phyloP scores from a whole-genome alignment of 768 basidiomycete species.

The Mycena rebaudengoi region DNA sequence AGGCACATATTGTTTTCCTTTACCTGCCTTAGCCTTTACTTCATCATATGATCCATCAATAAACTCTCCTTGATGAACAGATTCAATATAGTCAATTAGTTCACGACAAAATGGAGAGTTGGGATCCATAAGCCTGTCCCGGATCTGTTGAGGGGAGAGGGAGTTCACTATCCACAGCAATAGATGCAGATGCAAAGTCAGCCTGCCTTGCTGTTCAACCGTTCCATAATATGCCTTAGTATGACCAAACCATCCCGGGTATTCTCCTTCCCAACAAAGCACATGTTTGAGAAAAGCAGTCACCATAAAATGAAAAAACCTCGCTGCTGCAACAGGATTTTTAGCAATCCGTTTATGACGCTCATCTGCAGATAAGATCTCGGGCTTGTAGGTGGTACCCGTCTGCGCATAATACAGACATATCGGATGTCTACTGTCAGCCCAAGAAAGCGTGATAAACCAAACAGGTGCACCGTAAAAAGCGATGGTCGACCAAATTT shows the following conservation, averaged over 20 bases:
- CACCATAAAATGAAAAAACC: conserved; percentile 31
- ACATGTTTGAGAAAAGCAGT: conserved; percentile 24
- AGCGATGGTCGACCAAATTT: conserved; percentile 41
- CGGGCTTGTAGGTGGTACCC: conserved; percentile 29
- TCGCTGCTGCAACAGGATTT: conserved; percentile 28
- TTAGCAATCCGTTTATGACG: neutral
- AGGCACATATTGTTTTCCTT: neutral
- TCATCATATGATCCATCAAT: too few relatives aligned
- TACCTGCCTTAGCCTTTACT: too few relatives aligned
- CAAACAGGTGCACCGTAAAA: conserved; percentile 37
- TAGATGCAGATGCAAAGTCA: conserved; percentile 37
- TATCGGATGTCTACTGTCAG: conserved; percentile 42
- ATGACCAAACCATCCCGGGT: conserved; percentile 23
- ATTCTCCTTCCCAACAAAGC: neutral
- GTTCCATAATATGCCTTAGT: conserved; percentile 39
- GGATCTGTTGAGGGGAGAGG: conserved; percentile 26
- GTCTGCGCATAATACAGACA: conserved; percentile 41
- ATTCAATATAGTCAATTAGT: conserved; percentile 8
- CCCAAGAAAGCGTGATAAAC: conserved; percentile 45
- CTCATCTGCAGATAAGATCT: neutral
- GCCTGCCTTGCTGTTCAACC: conserved; percentile 37
- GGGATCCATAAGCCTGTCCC: conserved; percentile 12
- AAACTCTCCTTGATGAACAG: conserved; percentile 2
- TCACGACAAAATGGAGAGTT: conserved; percentile 7
- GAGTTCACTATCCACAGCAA: conserved; percentile 32